Evolutionary conservation across 1,284 basidiomycete species (phyloP).

Genomic region (Volvariella surrecta): DNA sequence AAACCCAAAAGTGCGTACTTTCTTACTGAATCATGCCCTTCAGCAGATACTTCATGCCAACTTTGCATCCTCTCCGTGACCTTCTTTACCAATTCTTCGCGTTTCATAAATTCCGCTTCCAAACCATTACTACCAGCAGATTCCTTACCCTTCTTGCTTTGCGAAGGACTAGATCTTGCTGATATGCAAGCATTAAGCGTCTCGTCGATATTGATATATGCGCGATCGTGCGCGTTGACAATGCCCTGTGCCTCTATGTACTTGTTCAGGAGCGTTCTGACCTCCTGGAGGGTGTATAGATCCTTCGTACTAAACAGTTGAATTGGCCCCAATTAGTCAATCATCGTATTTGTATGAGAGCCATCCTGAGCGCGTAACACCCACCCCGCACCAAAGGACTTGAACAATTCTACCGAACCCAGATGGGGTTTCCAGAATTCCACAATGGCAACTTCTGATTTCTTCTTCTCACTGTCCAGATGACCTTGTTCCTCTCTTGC

Average conservation of each 20-base stretch:
- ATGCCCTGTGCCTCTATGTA: constrained; percentile 61
- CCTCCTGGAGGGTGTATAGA: constrained; percentile 46
- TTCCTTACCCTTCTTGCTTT: constrained; percentile 17
- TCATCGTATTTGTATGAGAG: constrained; percentile 4
- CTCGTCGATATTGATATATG: constrained; percentile 62
- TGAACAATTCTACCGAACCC: constrained; percentile 49
- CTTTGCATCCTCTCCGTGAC: constrained; percentile 59
- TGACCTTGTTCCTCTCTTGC: constrained; percentile 36
- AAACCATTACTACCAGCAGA: constrained; percentile 17
- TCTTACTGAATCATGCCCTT: constrained; percentile 39
- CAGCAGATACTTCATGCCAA: constrained; percentile 55
- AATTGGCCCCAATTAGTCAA: too few species aligned
- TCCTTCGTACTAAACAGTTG: constrained; percentile 43
- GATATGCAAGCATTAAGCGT: constrained; percentile 40
- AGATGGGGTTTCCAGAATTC: constrained; percentile 74
- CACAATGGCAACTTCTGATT: constrained; percentile 35
- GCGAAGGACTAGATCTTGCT: constrained; percentile 31
- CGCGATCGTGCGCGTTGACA: constrained; percentile 56
- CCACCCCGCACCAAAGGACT: constrained; percentile 47
- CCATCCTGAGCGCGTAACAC: constrained; percentile 13
- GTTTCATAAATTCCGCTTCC: constrained; percentile 47
- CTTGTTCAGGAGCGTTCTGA: constrained; percentile 47
- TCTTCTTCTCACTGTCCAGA: constrained; percentile 34
- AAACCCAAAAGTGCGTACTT: constrained; percentile 37
- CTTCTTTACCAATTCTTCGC: constrained; percentile 57